Evolutionary conservation across 2,329 filamentous ascomycete species (phyloP).

Genomic region (Penicillium sp.): DNA sequence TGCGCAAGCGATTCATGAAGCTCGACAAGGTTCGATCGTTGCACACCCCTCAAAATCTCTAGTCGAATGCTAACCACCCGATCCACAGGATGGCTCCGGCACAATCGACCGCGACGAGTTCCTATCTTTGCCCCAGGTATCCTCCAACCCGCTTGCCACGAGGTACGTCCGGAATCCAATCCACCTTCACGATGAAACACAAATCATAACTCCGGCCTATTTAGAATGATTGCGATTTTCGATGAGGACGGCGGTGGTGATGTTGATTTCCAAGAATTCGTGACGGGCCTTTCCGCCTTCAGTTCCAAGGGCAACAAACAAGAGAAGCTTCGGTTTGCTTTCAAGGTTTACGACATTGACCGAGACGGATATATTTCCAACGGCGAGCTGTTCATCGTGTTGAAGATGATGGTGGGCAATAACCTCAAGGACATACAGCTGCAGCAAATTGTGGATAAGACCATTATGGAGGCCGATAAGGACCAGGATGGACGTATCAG

Average conservation of each 20-base stretch:
- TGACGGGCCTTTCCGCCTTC: slow-evolving; percentile 92
- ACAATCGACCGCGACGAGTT: slow-evolving; percentile 99
- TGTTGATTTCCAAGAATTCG: slow-evolving; percentile 98
- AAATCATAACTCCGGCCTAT: not conserved
- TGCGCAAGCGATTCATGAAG: slow-evolving; percentile 99
- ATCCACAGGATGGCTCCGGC: slow-evolving; percentile 83
- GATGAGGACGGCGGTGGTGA: slow-evolving; percentile 98
- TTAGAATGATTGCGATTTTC: slow-evolving; percentile 97
- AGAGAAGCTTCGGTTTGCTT: slow-evolving; percentile 95
- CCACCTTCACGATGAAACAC: not conserved
- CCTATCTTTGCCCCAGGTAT: slow-evolving; percentile 94
- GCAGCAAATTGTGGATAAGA: slow-evolving; percentile 99
- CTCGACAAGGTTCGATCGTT: slow-evolving; percentile 80
- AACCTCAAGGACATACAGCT: slow-evolving; percentile 99
- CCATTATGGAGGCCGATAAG: slow-evolving; percentile 98
- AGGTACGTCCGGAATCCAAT: slow-evolving; percentile 63
- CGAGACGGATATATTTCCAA: slow-evolving; percentile 98
- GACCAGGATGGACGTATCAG: slow-evolving; percentile 97
- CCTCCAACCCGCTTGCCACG: slow-evolving; percentile 94
- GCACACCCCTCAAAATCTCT: not conserved
- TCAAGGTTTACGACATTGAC: slow-evolving; percentile 99
- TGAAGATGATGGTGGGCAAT: slow-evolving; percentile 99
- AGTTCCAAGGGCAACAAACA: slow-evolving; percentile 98
- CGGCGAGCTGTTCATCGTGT: slow-evolving; percentile 96
- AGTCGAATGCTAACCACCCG: slow-evolving; percentile 1